Base-by-base conservation (phyloP, 2,329 filamentous ascomycete species). In the Simplicillium sp. region DNA sequence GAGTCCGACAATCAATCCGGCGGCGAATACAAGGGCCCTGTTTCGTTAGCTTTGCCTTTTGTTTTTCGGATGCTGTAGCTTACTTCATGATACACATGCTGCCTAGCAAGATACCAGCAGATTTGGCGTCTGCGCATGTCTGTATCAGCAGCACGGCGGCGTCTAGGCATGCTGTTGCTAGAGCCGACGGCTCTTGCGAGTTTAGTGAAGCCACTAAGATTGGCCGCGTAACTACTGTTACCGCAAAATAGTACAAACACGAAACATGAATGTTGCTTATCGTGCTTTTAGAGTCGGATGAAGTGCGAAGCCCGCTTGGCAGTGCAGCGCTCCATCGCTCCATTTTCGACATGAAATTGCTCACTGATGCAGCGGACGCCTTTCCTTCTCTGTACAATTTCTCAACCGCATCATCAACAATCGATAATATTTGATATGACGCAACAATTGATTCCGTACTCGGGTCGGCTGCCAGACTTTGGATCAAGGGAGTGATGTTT, bases 41-140 rank as follows among this genome's bases (percentile, higher is more conserved):
- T 11, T n/a, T 1, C 1, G 14, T 44, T 32, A 42, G 18, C n/a
- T 29, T 16, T 17, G 28, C 33, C 33, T n/a, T 17, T 17, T n/a
- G 32, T 42, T 29, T 16, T 34, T 38, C 9, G 36, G 32, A 14
- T 28, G 3, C 35, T 12, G 20, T 3, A 25, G 48, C 68, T 55
- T 54, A 75, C 73, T 78, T 79, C 41, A 79, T 56, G 5, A 79
- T 68, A 32, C 71, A 73, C 74, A 78, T 76, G 41, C 77, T 77
- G 8, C 64, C 65, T 11, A 72, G 57, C 0, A 77, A 51, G 1
- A 71, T 38, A 0, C 60, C 57, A 2, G 66, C 61, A 8, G 62
- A 62, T 11, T 67, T 55, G 1, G 70, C 65, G 40, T 75, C 66
- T 15, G 64, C 49, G 38, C 73, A 76, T 14, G 71, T 73, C 38